Percentiles rank a stretch among this genome's conserved stretches.
Conservation (phyloP, 2,329 filamentous ascomycete genomes). For the Fusarium sambucinum region DNA sequence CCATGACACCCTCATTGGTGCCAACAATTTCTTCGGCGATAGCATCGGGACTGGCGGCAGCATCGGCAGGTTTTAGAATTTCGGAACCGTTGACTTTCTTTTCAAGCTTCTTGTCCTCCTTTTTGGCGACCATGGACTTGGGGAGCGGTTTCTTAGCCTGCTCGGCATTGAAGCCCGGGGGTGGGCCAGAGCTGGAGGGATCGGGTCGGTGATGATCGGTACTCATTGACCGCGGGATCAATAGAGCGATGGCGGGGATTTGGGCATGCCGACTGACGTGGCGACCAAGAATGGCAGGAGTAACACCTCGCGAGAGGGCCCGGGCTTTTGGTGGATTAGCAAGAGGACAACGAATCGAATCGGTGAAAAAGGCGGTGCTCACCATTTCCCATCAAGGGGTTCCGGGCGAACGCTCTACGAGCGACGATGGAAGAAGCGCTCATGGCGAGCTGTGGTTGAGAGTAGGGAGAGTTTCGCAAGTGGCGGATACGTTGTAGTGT, state of each 20-base stretch:
- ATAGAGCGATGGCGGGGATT: conserved; percentile 65
- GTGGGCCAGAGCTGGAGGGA: conserved; percentile 71
- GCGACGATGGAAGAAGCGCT: conserved; percentile 68
- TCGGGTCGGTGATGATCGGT: conserved; percentile 70
- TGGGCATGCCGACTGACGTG: conserved; percentile 61
- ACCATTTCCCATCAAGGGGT: conserved; percentile 65
- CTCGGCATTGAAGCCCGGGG: conserved; percentile 91
- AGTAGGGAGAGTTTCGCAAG: conserved; percentile 20
- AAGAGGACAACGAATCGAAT: conserved; percentile 1
- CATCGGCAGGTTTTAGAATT: conserved; percentile 41
- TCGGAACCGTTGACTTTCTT: conserved; percentile 25
- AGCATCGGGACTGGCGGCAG: conserved; percentile 51
- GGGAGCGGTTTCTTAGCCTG: conserved; percentile 86
- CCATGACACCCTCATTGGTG: conserved; percentile 69
- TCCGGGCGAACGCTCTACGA: conserved; percentile 66
- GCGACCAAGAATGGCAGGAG: conserved; percentile 61
- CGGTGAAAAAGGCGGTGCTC: conserved; percentile 44
- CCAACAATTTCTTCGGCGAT: conserved; percentile 57
- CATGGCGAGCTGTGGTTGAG: conserved; percentile 55
- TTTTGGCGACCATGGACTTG: conserved; percentile 58
- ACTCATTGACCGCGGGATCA: conserved; percentile 69
- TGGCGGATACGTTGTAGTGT: conserved; percentile 15
- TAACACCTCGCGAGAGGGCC: conserved; percentile 60
- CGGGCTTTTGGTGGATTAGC: conserved; percentile 58
- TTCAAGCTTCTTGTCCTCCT: conserved; percentile 52